Evolutionary conservation across 257 asterid species (phyloP), one percentile per base, ranked within the genome.

Genomic region (Dorcoceras hygrometricum): DNA sequence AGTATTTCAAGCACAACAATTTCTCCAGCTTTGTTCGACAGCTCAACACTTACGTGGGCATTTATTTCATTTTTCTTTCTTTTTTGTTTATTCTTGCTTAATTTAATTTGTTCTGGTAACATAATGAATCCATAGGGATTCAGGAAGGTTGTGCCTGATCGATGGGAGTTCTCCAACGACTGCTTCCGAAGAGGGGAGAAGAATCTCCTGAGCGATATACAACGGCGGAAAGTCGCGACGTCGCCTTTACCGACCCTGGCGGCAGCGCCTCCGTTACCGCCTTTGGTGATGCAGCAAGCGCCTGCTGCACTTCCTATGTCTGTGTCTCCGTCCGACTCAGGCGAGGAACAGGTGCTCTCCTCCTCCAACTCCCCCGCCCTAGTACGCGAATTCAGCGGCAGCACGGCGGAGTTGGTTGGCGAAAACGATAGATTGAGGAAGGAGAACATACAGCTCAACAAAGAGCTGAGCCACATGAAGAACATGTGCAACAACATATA

Each of bases 131-230:
- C 18, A 5, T 65, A 93, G 97, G 99, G 99, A 75, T 93, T 93
- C 73, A 83, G 95, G 62, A 93, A 93, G 73, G 86, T 90, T 24
- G 87, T 85, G 69, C 94, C 99, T 24, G 99, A 93, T 78, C 84
- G 99, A 9, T 93, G 99, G 99, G 99, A 93, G 71, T 93, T 93
- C 65, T 84, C 90, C 2, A 90, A 93, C 73, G 95, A 90, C 3
- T 80, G 81, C 66, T 93, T 93, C n/a, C 77, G 87, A 11, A 76
- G 70, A 78, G 96, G 86, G 11, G 95, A 90, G 68, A 93, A 84
- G 29, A 69, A 74, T 65, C 90, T 85, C 6, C 53, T 93, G 1
- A 67, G 91, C 61, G 96, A 93, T 29, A 93, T 93, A 57, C 95
- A 83, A 71, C 97, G 99, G 32, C 90, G 95, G 70, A 93, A 88